phyloP scores from a whole-genome alignment of 352 stramenopile genomes.

The Globisporangium megalacanthum region DNA sequence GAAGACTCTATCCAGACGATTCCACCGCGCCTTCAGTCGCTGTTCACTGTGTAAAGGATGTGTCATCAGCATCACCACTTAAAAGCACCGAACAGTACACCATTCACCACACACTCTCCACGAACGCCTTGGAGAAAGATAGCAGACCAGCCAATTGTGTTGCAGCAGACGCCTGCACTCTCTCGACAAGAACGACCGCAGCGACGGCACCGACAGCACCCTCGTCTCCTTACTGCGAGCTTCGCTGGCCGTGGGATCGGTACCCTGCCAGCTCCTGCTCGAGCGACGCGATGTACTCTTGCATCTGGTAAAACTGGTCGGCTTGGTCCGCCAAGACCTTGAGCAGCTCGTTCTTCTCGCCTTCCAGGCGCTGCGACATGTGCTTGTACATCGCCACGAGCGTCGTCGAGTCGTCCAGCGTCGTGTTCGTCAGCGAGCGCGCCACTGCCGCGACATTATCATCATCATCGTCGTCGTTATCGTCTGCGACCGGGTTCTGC shows the following conservation, averaged over 20 bases:
- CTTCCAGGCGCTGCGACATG: constrained; percentile 68
- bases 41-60: too few relatives aligned
- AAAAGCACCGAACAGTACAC: too few relatives aligned
- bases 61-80: too few relatives aligned
- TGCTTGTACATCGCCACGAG: constrained; percentile 84
- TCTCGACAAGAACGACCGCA: too few relatives aligned
- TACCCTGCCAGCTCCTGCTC: constrained; percentile 46
- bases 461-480: constrained; percentile 4
- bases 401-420: constrained; percentile 50
- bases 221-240: too few relatives aligned
- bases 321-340: constrained; percentile 61
- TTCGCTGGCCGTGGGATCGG: constrained; percentile 12
- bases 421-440: constrained; percentile 21
- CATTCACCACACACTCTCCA: too few relatives aligned
- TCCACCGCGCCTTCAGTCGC: too few relatives aligned
- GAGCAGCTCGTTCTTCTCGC: constrained; percentile 70
- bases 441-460: constrained; percentile 1
- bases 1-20: too few relatives aligned
- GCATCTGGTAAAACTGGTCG: constrained; percentile 71
- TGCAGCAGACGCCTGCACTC: too few relatives aligned
- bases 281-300: constrained; percentile 69
- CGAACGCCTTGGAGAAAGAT: too few relatives aligned
- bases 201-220: too few relatives aligned
- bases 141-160: too few relatives aligned
- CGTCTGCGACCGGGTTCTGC: constrained; percentile 2